Base-by-base conservation (phyloP, 768 basidiomycete genomes). In the Dentipellis fragilis region DNA sequence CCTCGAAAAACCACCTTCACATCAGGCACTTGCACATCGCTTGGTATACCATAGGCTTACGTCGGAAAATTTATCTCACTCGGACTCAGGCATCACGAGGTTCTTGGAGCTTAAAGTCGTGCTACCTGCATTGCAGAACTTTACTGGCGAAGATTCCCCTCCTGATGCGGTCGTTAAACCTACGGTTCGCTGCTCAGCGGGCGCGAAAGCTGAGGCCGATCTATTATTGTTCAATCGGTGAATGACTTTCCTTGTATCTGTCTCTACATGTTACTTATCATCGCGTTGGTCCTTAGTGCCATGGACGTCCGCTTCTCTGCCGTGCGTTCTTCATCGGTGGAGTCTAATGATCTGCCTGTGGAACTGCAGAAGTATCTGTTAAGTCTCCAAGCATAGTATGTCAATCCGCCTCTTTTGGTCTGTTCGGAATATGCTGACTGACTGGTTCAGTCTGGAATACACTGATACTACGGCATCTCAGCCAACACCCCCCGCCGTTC, bases 301-400 rank as follows among this genome's bases (percentile, higher is more conserved):
- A 62, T 83, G 72, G 84, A 87, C 62, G 62, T 84, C 36, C 80
- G 74, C 34, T 69, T 87, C 53, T 69, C 74, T 29, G 63, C 73
- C 21, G 69, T 72, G 34, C 68, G 73, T 51, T 66, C 65, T 46
- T 59, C 56, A n/a, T 22, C 57, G 5, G 51, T 78, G 14, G 19
- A 63, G 1, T 56, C 58, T 11, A 57, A 62, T 23, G 60, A 68
- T n/a, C 71, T 72, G 59, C 83, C 82, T 42, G 38, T 57, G 12
- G 69, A 63, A 39, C 61, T 86, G 54, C 65, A 64, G 54, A 59
- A 67, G 23, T 84, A 85, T 57, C 57, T 69, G 1, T 42, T 63
- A 1, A 63, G 68, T 49, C 66, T 83, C 22, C 63, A 66, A 58
- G 53, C 65, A 17, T 81, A 72, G 82, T 83, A 52, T 19, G 79